These are phyloP conservation scores for Artemisia tridentata DNA, from an alignment of 129 eudicot species.

Conservation along the genomic window DNA sequence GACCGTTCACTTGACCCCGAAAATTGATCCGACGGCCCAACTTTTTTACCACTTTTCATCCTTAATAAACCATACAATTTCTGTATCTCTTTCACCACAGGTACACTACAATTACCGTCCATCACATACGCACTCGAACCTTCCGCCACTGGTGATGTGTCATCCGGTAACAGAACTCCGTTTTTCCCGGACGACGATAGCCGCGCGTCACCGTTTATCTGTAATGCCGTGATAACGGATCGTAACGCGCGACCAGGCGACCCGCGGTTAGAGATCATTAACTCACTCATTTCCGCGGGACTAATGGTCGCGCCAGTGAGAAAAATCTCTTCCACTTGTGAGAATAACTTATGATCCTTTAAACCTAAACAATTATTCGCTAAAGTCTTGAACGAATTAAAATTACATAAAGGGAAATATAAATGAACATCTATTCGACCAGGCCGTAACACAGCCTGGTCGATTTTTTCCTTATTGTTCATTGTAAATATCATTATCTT, in stretches of 20 bases:
- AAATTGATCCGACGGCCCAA: slow-evolving; percentile 58
- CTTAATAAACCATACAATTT: slow-evolving; percentile 36
- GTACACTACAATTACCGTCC: slow-evolving; percentile 54
- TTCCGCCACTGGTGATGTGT: slow-evolving; percentile 33
- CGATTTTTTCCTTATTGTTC: slow-evolving; percentile 59
- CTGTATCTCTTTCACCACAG: slow-evolving; percentile 57
- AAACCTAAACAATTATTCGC: slow-evolving; percentile 71
- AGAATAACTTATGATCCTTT: slow-evolving; percentile 76
- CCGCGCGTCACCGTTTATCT: slow-evolving; percentile 40
- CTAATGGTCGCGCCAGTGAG: slow-evolving; percentile 65
- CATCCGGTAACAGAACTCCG: slow-evolving; percentile 28
- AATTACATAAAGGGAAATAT: slow-evolving; percentile 68
- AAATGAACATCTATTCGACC: slow-evolving; percentile 84
- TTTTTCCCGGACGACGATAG: slow-evolving; percentile 9
- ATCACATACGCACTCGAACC: slow-evolving; percentile 37
- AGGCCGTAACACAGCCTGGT: slow-evolving; percentile 63
- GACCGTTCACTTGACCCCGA: slow-evolving; percentile 44
- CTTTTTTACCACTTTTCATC: slow-evolving; percentile 41
- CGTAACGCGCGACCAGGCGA: slow-evolving; percentile 86
- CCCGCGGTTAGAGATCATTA: slow-evolving; percentile 77
- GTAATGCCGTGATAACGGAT: slow-evolving; percentile 75
- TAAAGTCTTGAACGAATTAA: slow-evolving; percentile 58
- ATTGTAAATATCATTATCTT: slow-evolving; percentile 77
- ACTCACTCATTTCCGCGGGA: slow-evolving; percentile 85
- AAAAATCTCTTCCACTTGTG: slow-evolving; percentile 73